Evolutionary conservation across 176 grass and related monocot species (phyloP), one percentile per base, ranked within the genome.

Genomic region (Rhynchospora breviuscula): DNA sequence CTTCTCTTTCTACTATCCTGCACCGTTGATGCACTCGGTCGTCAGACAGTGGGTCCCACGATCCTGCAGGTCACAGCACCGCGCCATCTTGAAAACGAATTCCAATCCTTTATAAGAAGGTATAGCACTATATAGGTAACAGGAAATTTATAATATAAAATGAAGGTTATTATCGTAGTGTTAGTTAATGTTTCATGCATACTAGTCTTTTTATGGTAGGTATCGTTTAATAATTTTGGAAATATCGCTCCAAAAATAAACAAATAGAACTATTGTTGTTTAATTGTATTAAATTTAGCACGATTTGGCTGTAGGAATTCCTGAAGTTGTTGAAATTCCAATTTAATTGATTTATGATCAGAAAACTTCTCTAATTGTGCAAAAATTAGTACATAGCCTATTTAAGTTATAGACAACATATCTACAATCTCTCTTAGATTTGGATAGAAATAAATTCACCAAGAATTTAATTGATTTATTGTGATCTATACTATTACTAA

Each of bases 61-160:
- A 82, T 82, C 62, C 61, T 66, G 15, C 40, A 82, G 79, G 79
- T 82, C n/a, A 64, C 59, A 5, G 79, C 59, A 21, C 61, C 79
- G 19, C 33, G 51, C 8, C 79, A 64, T 17, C 60, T 82, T 40
- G 79, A 82, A 31, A 66, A 49, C 40, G 60, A 82, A 45, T 82
- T 82, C 44, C 79, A 33, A 17, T 82, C 79, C n/a, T 82, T 82
- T 53, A 82, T 82, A 52, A 82, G 5, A 67, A 82, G 79, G 79
- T 82, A 67, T 8, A 31, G 58, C 25, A 48, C 8, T 81, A 23
- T 23, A 5, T 40, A 40, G 35, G 1, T 2, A 40, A 40, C 1
- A 40, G 4, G 2, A 40, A 40, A 40, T 40, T 35, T 35, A 3
- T 35, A 3, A n/a, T 29, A 29, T 29, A 29, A 40, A 40, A 40